Evolutionary conservation across 768 basidiomycete species (phyloP).

Genomic region (Suillus weaverae): DNA sequence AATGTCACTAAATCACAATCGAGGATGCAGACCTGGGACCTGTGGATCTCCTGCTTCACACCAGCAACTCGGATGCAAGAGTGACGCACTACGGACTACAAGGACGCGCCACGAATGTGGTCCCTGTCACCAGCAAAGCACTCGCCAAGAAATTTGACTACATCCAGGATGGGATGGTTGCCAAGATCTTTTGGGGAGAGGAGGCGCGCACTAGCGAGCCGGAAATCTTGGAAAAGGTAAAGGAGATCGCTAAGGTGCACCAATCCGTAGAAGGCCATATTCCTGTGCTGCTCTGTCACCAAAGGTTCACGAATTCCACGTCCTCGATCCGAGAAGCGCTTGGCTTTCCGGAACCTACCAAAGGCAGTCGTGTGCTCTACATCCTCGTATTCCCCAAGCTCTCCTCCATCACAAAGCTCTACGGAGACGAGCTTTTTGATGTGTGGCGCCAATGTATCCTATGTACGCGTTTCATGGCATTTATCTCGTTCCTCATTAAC

Average conservation of each 20-base stretch:
- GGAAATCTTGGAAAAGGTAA: not conserved
- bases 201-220: not conserved
- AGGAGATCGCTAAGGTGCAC: not conserved
- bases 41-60: too few relatives aligned
- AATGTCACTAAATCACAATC: too few relatives aligned
- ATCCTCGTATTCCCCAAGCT: not conserved
- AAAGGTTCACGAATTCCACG: not conserved
- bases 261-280: not conserved
- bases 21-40: too few relatives aligned
- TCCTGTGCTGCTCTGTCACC: not conserved
- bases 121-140: not conserved
- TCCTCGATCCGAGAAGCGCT: not conserved
- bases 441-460: too few relatives aligned
- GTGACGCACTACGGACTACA: not conserved
- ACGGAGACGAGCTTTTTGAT: not conserved
- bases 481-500: not conserved
- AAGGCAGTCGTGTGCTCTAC: not conserved
- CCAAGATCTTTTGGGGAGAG: not conserved
- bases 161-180: too few relatives aligned
- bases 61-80: not conserved
- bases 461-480: not conserved
- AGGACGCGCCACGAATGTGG: slow-evolving; percentile 1
- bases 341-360: not conserved
- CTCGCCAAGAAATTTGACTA: not conserved
- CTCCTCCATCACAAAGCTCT: not conserved